Evolutionary conservation across 305 asterid species (phyloP).

Genomic region (Rubia tinctorum): DNA sequence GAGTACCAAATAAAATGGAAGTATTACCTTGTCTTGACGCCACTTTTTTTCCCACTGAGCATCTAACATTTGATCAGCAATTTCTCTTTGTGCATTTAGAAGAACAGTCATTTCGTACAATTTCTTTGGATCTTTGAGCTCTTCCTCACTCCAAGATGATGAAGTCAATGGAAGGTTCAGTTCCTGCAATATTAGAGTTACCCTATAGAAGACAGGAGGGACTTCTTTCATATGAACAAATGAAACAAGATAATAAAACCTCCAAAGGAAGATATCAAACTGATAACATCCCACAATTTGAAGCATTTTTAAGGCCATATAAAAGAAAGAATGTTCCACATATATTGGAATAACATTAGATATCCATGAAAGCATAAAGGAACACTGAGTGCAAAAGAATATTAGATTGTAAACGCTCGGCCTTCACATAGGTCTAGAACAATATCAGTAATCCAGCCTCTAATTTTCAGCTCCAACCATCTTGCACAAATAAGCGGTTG

Average conservation of each 20-base stretch:
- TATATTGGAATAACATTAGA: background rate
- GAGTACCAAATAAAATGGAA: background rate
- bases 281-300: background rate
- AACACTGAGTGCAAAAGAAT: background rate
- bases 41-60: constrained; percentile 93
- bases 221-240: constrained; percentile 3
- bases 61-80: constrained; percentile 77
- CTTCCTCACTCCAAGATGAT: constrained; percentile 84
- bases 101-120: constrained; percentile 81
- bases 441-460: background rate
- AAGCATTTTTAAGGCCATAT: background rate
- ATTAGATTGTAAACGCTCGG: background rate
- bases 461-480: background rate
- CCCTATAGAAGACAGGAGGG: constrained; percentile 12
- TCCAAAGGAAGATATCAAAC: background rate
- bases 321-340: background rate
- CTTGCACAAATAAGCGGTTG: background rate
- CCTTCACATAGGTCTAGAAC: background rate
- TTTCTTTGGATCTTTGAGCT: constrained; percentile 88
- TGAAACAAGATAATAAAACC: background rate
- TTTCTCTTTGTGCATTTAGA: constrained; percentile 91
- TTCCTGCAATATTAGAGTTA: constrained; percentile 47
- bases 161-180: constrained; percentile 74
- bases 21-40: constrained; percentile 85
- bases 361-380: background rate